A percentile compares a stretch with the other conserved stretches of the same genome.
phyloP scores from a whole-genome alignment of 1,284 basidiomycete species.

The Boletus semigastroideus region DNA sequence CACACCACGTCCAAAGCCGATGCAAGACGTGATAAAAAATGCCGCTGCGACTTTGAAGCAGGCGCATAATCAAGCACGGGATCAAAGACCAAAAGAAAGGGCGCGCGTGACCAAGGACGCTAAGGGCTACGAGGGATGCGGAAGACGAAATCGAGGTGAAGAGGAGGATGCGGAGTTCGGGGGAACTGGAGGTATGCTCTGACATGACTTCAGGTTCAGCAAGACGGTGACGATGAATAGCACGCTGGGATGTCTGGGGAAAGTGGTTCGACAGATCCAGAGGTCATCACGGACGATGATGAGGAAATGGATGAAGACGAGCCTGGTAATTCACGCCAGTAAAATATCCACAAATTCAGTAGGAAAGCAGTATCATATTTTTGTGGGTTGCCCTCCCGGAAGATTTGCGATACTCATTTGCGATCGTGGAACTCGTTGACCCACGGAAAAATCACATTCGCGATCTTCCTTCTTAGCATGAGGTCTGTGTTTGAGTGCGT shows the following conservation, averaged over 20 bases:
- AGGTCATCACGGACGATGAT: constrained; percentile 15
- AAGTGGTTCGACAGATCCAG: constrained; percentile 6
- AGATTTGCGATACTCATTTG: constrained; percentile 49
- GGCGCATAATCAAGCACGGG: constrained; percentile 42
- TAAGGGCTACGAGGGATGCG: constrained; percentile 43
- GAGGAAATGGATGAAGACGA: constrained; percentile 18
- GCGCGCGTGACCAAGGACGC: constrained; percentile 40
- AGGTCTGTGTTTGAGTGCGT: constrained; percentile 41
- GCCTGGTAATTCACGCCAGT: neutral
- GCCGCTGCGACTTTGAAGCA: constrained; percentile 36
- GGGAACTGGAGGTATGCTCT: constrained; percentile 13
- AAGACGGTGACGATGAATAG: constrained; percentile 14
- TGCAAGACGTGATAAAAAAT: constrained; percentile 34
- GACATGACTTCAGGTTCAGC: constrained; percentile 13
- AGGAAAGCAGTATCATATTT: constrained; percentile 41
- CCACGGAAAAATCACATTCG: constrained; percentile 72
- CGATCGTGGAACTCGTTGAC: constrained; percentile 72
- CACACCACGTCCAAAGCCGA: constrained; percentile 42
- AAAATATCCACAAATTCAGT: neutral
- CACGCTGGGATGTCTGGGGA: constrained; percentile 14
- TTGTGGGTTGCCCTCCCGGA: constrained; percentile 56
- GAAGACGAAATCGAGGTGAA: constrained; percentile 27
- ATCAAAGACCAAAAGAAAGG: constrained; percentile 47
- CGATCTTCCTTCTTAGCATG: constrained; percentile 51
- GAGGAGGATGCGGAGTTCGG: constrained; percentile 12